Evolutionary conservation across 371 early-diverging fungal genomes (phyloP).

Genomic region (Mortierella sp.): DNA sequence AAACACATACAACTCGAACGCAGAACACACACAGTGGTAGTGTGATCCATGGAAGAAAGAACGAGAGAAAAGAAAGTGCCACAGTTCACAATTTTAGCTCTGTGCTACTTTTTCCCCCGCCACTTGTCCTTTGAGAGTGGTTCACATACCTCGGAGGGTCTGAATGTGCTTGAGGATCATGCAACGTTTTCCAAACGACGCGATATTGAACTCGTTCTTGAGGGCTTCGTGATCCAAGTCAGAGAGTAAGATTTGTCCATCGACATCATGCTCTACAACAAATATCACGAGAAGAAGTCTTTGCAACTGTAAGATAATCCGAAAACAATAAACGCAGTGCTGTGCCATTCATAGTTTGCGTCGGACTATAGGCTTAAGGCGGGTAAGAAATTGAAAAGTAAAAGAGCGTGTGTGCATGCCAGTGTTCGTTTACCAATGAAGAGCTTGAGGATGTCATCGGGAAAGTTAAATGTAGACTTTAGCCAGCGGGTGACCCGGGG

Average conservation of each 20-base stretch:
- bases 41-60: not conserved
- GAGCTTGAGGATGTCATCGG: constrained; percentile 17
- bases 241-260: constrained; percentile 27
- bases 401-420: not conserved
- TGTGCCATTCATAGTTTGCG: not conserved
- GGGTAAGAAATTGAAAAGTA: not conserved
- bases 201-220: constrained; percentile 34
- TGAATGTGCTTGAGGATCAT: constrained; percentile 28
- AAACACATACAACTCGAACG: not conserved
- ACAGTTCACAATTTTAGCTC: not conserved
- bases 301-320: not conserved
- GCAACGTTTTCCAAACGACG: constrained; percentile 34
- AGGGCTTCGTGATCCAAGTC: constrained; percentile 39
- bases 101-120: not conserved
- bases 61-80: not conserved
- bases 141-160: constrained; percentile 26
- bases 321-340: not conserved
- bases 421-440: constrained; percentile 22
- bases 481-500: constrained; percentile 24
- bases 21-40: not conserved
- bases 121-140: not conserved
- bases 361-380: not conserved
- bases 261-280: constrained; percentile 40
- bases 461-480: constrained; percentile 16
- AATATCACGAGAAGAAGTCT: not conserved